A percentile compares a stretch with the other conserved stretches of the same genome.
phyloP scores from a whole-genome alignment of 352 stramenopile genomes.

The Phytopythium oedochilum region DNA sequence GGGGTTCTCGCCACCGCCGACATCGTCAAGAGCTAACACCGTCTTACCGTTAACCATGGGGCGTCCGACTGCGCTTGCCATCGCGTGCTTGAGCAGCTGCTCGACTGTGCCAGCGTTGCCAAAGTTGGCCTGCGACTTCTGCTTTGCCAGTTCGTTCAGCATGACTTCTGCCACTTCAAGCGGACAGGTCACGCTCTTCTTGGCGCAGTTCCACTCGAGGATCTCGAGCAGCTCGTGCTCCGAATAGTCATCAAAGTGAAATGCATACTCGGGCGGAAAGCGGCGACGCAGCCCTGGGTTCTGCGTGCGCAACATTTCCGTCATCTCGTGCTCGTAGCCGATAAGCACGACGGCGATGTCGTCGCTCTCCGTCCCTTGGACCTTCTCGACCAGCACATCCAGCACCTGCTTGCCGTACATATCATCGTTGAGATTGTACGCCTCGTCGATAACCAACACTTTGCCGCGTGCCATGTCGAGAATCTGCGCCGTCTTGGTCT shows the following conservation, averaged over 20 bases:
- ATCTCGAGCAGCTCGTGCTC: constrained; percentile 81
- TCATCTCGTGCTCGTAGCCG: constrained; percentile 89
- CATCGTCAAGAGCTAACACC: constrained; percentile 40
- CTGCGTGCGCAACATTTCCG: constrained; percentile 84
- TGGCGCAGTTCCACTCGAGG: constrained; percentile 44
- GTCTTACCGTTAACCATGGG: constrained; percentile 37
- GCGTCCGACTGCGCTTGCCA: constrained; percentile 52
- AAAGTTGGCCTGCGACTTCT: constrained; percentile 81
- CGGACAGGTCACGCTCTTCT: constrained; percentile 43
- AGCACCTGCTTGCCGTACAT: constrained; percentile 69
- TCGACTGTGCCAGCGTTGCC: constrained; percentile 89
- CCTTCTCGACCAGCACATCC: constrained; percentile 89
- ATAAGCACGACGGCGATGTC: constrained; percentile 92
- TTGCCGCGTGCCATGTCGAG: constrained; percentile 82
- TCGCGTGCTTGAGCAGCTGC: constrained; percentile 69
- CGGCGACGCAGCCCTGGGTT: constrained; percentile 87
- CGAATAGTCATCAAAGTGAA: constrained; percentile 92
- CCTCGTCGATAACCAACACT: constrained; percentile 93
- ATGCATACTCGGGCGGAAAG: constrained; percentile 87
- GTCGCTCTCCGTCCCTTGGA: constrained; percentile 85
- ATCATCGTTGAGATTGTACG: constrained; percentile 86
- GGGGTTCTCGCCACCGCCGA: constrained; percentile 31
- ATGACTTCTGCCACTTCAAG: constrained; percentile 46
- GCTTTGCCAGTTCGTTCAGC: constrained; percentile 55
- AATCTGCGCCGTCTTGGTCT: constrained; percentile 84